These are phyloP conservation scores for Colletotrichum scovillei DNA, from an alignment of 2,329 filamentous ascomycete species.

Conservation along the genomic window DNA sequence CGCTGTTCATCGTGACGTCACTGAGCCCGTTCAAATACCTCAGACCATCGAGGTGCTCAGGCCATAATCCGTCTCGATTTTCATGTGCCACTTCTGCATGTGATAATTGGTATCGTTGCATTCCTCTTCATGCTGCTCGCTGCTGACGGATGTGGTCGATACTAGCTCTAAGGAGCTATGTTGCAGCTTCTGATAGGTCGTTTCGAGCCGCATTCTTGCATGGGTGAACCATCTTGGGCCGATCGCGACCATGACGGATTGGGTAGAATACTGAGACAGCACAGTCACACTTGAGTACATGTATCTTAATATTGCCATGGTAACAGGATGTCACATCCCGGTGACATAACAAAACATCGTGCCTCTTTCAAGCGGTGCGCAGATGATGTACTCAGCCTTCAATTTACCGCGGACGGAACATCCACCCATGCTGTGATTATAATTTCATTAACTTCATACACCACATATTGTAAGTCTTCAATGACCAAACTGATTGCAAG, in stretches of 20 bases:
- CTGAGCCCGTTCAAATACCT: neutral
- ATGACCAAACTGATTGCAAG: too few relatives aligned
- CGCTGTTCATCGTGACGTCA: conserved; percentile 31
- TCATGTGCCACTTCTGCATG: conserved; percentile 8
- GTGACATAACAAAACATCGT: neutral
- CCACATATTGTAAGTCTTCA: too few relatives aligned
- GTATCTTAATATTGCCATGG: neutral
- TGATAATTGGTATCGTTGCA: neutral
- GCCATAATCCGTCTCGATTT: neutral
- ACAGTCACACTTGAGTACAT: too few relatives aligned
- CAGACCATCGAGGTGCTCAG: neutral
- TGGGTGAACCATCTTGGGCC: neutral
- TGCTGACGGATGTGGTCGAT: neutral
- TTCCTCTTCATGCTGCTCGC: neutral
- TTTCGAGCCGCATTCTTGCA: neutral
- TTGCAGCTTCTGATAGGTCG: neutral
- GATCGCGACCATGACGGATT: neutral
- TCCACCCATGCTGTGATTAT: too few relatives aligned
- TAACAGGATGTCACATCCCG: neutral
- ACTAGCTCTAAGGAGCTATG: neutral
- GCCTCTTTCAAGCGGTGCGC: neutral
- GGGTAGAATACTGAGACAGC: neutral
- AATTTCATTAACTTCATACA: too few relatives aligned
- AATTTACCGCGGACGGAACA: too few relatives aligned
- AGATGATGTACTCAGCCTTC: too few relatives aligned